These are phyloP conservation scores for Pichia cephalocereana DNA, from an alignment of 805 yeast species.

Conservation along the genomic window DNA sequence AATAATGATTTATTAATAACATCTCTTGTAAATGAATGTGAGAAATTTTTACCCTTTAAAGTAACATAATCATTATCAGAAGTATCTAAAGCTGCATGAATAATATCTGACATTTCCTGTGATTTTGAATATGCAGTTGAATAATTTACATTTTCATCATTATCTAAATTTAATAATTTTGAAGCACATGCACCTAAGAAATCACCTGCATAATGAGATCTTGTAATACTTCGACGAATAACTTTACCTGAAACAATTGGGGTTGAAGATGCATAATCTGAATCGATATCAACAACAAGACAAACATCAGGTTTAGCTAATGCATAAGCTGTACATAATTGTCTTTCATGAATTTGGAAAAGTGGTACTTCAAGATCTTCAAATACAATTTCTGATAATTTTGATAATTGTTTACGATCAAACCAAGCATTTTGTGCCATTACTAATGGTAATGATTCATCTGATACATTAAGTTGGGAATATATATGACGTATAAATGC, in stretches of 20 bases:
- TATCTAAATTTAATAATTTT: neutral
- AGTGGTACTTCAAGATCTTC: constrained; percentile 68
- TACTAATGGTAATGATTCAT: constrained; percentile 56
- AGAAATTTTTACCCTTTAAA: constrained; percentile 41
- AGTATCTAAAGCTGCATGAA: constrained; percentile 26
- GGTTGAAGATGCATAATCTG: constrained; percentile 58
- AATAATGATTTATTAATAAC: constrained; percentile 25
- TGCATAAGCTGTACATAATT: constrained; percentile 71
- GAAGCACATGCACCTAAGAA: constrained; percentile 60
- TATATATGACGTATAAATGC: constrained; percentile 63
- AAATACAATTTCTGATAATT: constrained; percentile 64
- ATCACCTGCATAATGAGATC: constrained; percentile 77
- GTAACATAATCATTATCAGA: constrained; percentile 18
- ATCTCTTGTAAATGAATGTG: constrained; percentile 29
- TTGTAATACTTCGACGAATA: constrained; percentile 53
- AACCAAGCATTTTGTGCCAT: constrained; percentile 58
- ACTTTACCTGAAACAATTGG: constrained; percentile 73
- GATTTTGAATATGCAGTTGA: constrained; percentile 5
- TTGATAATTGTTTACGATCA: constrained; percentile 44
- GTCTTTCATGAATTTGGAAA: constrained; percentile 65
- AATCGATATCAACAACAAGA: constrained; percentile 73
- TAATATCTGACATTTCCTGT: constrained; percentile 40
- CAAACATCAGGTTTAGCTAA: constrained; percentile 65
- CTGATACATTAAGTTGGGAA: constrained; percentile 38
- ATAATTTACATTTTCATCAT: too few species aligned